Base-by-base conservation (phyloP, 108 stramenopile genomes). In the Parietichytrium sp. region DNA sequence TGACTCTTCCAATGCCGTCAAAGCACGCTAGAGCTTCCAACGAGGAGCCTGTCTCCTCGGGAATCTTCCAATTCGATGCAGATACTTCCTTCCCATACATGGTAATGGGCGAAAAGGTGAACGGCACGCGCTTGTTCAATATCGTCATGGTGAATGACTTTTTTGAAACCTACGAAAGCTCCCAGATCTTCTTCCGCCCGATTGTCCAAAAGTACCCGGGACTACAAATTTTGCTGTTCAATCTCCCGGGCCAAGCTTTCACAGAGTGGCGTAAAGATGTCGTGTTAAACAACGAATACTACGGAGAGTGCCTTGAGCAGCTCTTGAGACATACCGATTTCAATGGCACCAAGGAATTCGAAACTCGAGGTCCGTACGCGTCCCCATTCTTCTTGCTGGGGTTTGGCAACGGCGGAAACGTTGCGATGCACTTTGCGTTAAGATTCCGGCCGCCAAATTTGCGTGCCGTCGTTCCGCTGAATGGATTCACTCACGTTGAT, bases 171-270 rank as follows among this genome's bases (percentile, higher is more conserved):
- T 91, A 79, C 54, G 94, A 95, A 83, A 84, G 91, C 18, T 78
- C 89, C 83, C 89, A 93, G 82, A 93, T 95, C 82, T 88, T 93
- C 49, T 86, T 95, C 29, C 55, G 83, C 54, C 89, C 89, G 27
- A 80, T 95, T 84, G 85, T 90, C 51, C 48, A 85, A 18, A 72
- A 91, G 54, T 93, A 93, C 79, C 84, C 89, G 26, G 94, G 92
- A 13, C 79, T 93, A 25, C 92, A 90, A 83, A 90, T 91, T 30
- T 84, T 95, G 42, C 52, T 95, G 16, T 95, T 93, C 93, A 95
- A 95, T 82, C 93, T 93, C 82, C 93, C 94, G 3, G 94, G 94
- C 4, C 94, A 95, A 81, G 94, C 94, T 3, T 93, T 92, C 50
- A 93, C 93, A 47, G 85, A 91, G 47, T 95, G 92, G 89, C 53